Evolutionary conservation across 139 green algal genomes (phyloP).

Genomic region (Chlamydomonas urium): DNA sequence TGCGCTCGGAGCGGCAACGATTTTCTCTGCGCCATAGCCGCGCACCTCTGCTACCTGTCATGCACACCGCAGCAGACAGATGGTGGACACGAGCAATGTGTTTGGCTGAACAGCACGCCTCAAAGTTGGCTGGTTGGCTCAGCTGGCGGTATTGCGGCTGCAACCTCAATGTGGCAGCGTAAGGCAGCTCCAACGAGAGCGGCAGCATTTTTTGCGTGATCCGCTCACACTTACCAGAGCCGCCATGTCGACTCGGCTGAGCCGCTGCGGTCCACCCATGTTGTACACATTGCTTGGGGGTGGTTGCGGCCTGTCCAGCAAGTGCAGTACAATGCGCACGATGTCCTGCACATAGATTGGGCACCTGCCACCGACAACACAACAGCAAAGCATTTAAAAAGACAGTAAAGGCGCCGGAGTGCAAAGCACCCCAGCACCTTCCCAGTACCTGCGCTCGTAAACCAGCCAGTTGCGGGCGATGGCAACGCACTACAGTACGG

Average conservation of each 20-base stretch:
- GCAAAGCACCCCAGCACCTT: background rate
- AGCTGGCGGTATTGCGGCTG: too few relatives aligned
- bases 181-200: too few relatives aligned
- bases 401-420: background rate
- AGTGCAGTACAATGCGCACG: background rate
- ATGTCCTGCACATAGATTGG: slow-evolving; percentile 11
- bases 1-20: background rate
- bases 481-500: background rate
- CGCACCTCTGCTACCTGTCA: background rate
- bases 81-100: background rate
- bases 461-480: background rate
- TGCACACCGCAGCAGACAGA: background rate
- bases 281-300: background rate
- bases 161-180: too few relatives aligned
- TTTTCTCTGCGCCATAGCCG: background rate
- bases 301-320: background rate
- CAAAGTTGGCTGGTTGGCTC: too few relatives aligned
- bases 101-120: background rate
- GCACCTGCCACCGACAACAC: background rate
- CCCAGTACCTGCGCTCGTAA: background rate
- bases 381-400: background rate
- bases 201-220: background rate
- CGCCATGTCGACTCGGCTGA: slow-evolving; percentile 17
- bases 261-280: slow-evolving; percentile 19
- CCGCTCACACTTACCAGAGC: background rate